Evolutionary conservation across 2,329 filamentous ascomycete genomes (phyloP).

Genomic region (Aspergillus brunneoviolaceus): DNA sequence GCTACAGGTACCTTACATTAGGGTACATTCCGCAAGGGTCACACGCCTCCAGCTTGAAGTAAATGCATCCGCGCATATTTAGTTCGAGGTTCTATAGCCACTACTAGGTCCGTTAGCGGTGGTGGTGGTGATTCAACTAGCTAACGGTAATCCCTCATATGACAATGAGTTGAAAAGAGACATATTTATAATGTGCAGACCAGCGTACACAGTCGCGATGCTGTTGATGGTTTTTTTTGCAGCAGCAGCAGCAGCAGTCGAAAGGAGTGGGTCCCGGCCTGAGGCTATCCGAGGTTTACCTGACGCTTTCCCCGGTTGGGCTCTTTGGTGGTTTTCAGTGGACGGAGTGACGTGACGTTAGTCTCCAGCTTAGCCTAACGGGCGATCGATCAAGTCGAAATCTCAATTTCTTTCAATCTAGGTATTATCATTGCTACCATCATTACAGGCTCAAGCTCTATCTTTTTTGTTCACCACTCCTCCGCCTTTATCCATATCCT

Average conservation of each 20-base stretch:
- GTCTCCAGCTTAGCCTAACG: neutral
- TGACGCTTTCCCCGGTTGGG: constrained; percentile 15
- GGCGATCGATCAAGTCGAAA: neutral
- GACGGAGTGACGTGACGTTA: constrained; percentile 9
- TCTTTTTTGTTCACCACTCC: neutral
- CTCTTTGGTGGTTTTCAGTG: neutral
- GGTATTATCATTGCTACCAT: neutral
- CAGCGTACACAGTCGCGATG: neutral
- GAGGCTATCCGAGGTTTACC: constrained; percentile 10
- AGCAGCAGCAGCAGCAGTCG: neutral
- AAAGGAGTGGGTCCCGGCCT: neutral
- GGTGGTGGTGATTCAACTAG: neutral
- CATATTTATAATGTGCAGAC: neutral
- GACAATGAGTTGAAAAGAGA: neutral
- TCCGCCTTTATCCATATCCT: neutral
- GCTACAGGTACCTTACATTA: constrained; percentile 9
- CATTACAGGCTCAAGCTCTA: neutral
- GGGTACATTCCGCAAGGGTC: neutral
- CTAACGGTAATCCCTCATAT: too few species aligned
- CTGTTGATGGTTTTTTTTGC: neutral
- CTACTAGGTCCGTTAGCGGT: neutral
- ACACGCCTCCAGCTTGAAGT: neutral
- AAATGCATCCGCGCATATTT: neutral
- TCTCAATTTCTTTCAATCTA: neutral
- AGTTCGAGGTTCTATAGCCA: neutral